A percentile compares a stretch with the other conserved stretches of the same genome.
phyloP scores from a whole-genome alignment of 257 asterid species.

The Solanum tarapatanum region DNA sequence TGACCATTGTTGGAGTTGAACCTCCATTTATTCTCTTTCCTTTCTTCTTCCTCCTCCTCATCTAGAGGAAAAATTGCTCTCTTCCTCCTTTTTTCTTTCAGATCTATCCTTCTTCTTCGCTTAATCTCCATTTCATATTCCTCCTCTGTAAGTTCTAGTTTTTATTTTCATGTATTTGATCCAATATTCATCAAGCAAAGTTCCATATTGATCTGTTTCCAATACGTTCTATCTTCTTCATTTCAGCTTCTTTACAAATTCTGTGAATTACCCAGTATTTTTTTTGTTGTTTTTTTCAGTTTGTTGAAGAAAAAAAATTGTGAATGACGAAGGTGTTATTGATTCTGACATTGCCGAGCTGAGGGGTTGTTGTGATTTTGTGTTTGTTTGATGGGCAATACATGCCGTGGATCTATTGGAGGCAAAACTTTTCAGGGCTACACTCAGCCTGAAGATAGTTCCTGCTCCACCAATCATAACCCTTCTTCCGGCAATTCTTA shows the following conservation, averaged over 20 bases:
- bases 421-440: neutral
- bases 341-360: neutral
- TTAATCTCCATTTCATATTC: neutral
- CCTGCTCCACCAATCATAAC: neutral
- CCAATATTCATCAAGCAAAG: neutral
- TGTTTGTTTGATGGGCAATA: neutral
- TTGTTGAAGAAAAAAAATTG: neutral
- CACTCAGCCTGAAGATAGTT: neutral
- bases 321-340: neutral
- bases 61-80: neutral
- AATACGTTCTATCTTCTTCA: neutral
- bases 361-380: neutral
- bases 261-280: neutral
- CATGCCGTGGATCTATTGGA: conserved; percentile 4
- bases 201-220: neutral
- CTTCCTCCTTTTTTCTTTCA: neutral
- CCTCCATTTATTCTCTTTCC: neutral
- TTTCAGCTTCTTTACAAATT: neutral
- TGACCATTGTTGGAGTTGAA: neutral
- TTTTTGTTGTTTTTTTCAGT: neutral
- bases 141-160: neutral
- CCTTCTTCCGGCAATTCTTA: neutral
- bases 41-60: neutral
- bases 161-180: neutral
- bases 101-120: neutral